These are phyloP conservation scores for Backusella westeae DNA, from an alignment of 192 early-diverging fungal species.

Conservation along the genomic window DNA sequence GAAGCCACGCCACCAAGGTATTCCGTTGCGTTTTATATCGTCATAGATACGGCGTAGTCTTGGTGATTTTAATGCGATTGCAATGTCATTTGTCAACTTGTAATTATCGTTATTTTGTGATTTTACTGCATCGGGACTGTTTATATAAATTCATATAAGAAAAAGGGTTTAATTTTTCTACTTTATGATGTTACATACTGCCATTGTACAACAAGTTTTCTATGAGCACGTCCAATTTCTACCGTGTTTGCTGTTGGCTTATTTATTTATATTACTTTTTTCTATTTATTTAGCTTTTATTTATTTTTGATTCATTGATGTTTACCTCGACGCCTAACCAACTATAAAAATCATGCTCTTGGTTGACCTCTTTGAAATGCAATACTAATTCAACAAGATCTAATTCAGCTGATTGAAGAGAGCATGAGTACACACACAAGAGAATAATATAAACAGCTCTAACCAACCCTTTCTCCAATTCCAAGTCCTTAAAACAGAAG, in stretches of 20 bases:
- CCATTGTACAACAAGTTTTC: slow-evolving; percentile 10
- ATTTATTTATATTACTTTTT: not conserved
- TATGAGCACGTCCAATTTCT: slow-evolving; percentile 5
- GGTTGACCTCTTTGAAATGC: not conserved
- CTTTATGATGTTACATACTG: not conserved
- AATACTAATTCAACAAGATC: not conserved
- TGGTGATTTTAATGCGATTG: not conserved
- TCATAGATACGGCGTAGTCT: not conserved
- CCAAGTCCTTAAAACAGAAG: slow-evolving; percentile 2
- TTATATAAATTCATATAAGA: not conserved
- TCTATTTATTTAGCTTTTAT: not conserved
- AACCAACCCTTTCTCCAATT: slow-evolving; percentile 6
- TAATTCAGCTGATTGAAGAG: not conserved
- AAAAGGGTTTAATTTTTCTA: not conserved
- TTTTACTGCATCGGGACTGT: not conserved
- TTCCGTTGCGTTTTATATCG: not conserved
- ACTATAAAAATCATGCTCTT: slow-evolving; percentile 1
- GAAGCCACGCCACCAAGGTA: not conserved
- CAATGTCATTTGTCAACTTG: not conserved
- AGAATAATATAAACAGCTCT: not conserved
- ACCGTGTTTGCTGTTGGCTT: not conserved
- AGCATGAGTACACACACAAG: not conserved
- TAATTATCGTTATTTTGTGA: not conserved
- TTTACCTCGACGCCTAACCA: slow-evolving; percentile 9
- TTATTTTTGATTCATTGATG: not conserved